Evolutionary conservation across 2,329 filamentous ascomycete genomes (phyloP).

Genomic region (Paraphaeosphaeria minitans): DNA sequence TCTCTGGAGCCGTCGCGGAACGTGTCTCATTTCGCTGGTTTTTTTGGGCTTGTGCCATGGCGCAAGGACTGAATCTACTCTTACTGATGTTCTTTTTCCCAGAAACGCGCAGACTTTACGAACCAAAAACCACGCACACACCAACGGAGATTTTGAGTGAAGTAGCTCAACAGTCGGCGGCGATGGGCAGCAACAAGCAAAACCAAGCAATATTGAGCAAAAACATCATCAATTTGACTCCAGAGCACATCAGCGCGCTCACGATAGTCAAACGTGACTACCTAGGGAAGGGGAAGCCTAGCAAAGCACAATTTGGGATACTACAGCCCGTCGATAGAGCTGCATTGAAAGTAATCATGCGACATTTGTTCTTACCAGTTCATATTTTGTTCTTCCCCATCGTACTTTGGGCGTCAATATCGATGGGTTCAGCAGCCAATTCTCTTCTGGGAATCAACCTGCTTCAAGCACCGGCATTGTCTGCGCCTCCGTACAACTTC

Average conservation of each 20-base stretch:
- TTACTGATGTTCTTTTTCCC: too few species aligned
- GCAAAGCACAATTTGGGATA: conserved; percentile 34
- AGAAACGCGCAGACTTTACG: too few species aligned
- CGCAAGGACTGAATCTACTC: too few species aligned
- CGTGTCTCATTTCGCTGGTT: conserved; percentile 48
- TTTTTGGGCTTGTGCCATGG: conserved; percentile 30
- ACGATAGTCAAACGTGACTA: too few species aligned
- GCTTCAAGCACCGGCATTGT: conserved; percentile 55
- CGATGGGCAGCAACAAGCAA: too few species aligned
- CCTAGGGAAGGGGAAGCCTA: too few species aligned
- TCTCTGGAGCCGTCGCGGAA: conserved; percentile 49
- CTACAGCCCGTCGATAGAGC: background rate
- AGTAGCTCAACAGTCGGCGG: too few species aligned
- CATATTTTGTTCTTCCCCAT: conserved; percentile 54
- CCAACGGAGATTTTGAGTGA: too few species aligned
- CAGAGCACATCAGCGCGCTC: too few species aligned
- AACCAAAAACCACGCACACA: too few species aligned
- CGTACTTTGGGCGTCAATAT: conserved; percentile 43
- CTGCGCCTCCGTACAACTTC: conserved; percentile 54
- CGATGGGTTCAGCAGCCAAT: conserved; percentile 44
- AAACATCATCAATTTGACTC: too few species aligned
- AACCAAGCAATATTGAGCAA: too few species aligned
- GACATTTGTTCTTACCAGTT: conserved; percentile 48
- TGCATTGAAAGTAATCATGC: conserved; percentile 47
- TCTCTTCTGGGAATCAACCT: conserved; percentile 57